Evolutionary conservation across 305 asterid species (phyloP).

Genomic region (Plantago coronopus): DNA sequence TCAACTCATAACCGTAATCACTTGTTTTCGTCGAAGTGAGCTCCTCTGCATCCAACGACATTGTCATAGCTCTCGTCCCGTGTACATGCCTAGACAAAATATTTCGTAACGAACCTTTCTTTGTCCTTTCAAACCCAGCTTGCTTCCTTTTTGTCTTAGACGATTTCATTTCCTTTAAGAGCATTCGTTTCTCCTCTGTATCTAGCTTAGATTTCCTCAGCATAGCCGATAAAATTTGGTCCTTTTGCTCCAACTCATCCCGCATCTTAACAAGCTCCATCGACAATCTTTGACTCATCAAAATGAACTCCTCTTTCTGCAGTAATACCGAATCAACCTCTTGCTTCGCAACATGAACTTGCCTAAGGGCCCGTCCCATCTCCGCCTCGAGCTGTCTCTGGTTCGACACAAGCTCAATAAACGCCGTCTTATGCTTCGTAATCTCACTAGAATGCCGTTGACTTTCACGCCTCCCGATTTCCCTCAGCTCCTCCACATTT

Average conservation of each 20-base stretch:
- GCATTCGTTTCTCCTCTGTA: constrained; percentile 66
- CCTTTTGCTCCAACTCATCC: constrained; percentile 74
- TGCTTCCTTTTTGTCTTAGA: constrained; percentile 58
- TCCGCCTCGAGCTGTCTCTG: constrained; percentile 91
- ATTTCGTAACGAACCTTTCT: constrained; percentile 54
- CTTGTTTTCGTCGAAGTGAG: constrained; percentile 13
- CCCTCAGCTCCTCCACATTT: constrained; percentile 46
- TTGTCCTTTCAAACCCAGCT: constrained; percentile 45
- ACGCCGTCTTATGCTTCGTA: constrained; percentile 64
- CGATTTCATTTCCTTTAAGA: constrained; percentile 58
- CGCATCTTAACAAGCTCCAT: constrained; percentile 60
- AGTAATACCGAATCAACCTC: constrained; percentile 54
- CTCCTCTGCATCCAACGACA: constrained; percentile 35
- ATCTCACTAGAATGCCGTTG: constrained; percentile 58
- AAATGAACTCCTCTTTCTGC: constrained; percentile 63
- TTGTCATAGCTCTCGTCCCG: constrained; percentile 30
- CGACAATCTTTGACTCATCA: constrained; percentile 63
- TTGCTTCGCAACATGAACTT: constrained; percentile 62
- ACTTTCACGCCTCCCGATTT: constrained; percentile 41
- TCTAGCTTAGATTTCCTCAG: constrained; percentile 75
- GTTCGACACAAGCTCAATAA: constrained; percentile 80
- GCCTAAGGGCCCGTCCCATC: constrained; percentile 73
- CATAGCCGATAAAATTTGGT: constrained; percentile 81
- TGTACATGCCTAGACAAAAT: constrained; percentile 53
- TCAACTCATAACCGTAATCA: constrained; percentile 25